Evolutionary conservation across 805 yeast genomes (phyloP).

Genomic region (Babjeviella inositovora): DNA sequence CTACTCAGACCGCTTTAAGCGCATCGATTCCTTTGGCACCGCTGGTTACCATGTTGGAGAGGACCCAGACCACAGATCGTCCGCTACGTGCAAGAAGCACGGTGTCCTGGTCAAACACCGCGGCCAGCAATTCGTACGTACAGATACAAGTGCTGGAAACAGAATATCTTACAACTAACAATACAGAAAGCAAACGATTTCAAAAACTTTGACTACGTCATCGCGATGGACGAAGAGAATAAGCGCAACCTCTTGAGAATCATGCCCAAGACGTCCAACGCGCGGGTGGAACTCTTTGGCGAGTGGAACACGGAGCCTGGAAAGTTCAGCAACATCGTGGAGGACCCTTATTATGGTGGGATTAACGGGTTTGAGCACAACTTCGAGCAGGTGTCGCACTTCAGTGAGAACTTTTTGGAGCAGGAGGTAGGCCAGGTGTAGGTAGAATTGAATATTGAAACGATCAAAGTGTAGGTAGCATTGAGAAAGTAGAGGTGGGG

Average conservation of each 20-base stretch:
- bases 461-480: no score
- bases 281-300: slow-evolving; percentile 55
- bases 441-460: no score
- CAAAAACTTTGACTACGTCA: slow-evolving; percentile 43
- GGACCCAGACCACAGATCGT: slow-evolving; percentile 63
- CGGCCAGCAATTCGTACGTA: slow-evolving; percentile 48
- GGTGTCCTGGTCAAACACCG: slow-evolving; percentile 61
- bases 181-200: slow-evolving; percentile 20
- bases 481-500: no score
- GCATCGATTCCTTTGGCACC: slow-evolving; percentile 82
- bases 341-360: slow-evolving; percentile 92
- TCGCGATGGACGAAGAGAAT: slow-evolving; percentile 61
- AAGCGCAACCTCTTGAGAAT: slow-evolving; percentile 28
- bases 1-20: slow-evolving; percentile 20
- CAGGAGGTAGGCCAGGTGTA: no score
- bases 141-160: no score
- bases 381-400: slow-evolving; percentile 60
- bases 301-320: slow-evolving; percentile 51
- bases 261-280: slow-evolving; percentile 32
- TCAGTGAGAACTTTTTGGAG: slow-evolving; percentile 54
- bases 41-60: slow-evolving; percentile 77
- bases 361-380: slow-evolving; percentile 66
- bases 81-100: slow-evolving; percentile 48
- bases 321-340: slow-evolving; percentile 42
- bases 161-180: no score